Base-by-base conservation (phyloP, 768 basidiomycete genomes). In the Crassisporium funariophilum region DNA sequence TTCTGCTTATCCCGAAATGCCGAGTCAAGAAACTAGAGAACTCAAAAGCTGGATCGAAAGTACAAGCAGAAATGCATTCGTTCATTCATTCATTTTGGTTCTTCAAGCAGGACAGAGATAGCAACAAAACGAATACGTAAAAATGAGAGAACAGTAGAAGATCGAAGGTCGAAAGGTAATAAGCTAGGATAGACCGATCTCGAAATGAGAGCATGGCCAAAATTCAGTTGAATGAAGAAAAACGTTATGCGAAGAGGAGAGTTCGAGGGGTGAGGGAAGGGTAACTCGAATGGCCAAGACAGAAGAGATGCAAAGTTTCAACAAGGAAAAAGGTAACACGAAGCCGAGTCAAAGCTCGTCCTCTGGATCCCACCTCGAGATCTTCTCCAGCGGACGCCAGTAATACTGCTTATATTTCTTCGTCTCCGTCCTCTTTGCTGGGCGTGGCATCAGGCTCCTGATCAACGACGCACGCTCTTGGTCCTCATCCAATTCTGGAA, bases 361-460 rank as follows among this genome's bases (percentile, higher is more conserved):
- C 59, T 89, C 86, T 1, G 78, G 71, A 63, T 89, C 86, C 86
- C 86, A 89, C 56, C 80, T 70, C 35, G 81, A 78, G 17, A 85
- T 82, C 68, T 86, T 89, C 22, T 70, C 83, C 49, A 91, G 65
- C 7, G 88, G 88, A 21, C 76, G 74, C 69, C 83, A 91, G 66
- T 91, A 91, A 67, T 91, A 91, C 62, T 88, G 85, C 64, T 91
- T 91, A 51, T 84, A 86, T 68, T 88, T 85, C 76, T 85, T 89
- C 62, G 87, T 91, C 66, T 81, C 86, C 37, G 69, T 82, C 44
- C 88, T 69, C 67, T 89, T 91, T 44, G 74, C 85, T 16, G 82
- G 77, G 11, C 85, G 79, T 1, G 86, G 86, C 86, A 88, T 87
- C 73, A 88, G 81, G 50, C 80, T 82, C 57, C 72, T 65, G 46